These are phyloP conservation scores for Amesomyces nigricolor DNA, from an alignment of 2,329 filamentous ascomycete genomes.

Conservation along the genomic window DNA sequence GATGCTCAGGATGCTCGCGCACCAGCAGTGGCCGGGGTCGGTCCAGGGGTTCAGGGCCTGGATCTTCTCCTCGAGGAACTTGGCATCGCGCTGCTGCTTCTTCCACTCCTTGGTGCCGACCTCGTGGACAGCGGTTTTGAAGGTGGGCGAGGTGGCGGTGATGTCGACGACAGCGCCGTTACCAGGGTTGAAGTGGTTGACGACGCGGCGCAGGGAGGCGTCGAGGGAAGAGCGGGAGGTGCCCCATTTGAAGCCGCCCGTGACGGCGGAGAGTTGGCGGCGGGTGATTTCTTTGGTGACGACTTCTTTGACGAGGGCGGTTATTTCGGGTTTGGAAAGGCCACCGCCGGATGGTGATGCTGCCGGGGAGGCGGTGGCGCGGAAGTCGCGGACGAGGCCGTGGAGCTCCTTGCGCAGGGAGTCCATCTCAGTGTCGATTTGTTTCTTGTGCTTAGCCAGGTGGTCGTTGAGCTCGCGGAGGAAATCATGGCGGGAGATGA, in stretches of 20 bases:
- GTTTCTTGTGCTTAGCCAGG: conserved; percentile 34
- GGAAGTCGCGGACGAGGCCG: conserved; percentile 29
- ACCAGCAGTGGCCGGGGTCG: conserved; percentile 85
- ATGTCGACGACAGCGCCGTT: conserved; percentile 62
- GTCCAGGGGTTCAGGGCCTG: conserved; percentile 64
- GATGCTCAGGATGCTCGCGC: conserved; percentile 48
- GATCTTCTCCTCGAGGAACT: conserved; percentile 35
- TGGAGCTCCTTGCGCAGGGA: conserved; percentile 29
- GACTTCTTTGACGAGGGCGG: conserved; percentile 36
- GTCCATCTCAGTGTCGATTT: conserved; percentile 38
- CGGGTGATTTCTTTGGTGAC: conserved; percentile 41
- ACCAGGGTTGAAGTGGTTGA: conserved; percentile 69
- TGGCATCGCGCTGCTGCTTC: not conserved
- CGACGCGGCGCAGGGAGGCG: conserved; percentile 42
- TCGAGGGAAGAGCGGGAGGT: conserved; percentile 35
- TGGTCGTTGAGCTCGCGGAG: conserved; percentile 38
- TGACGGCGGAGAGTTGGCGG: conserved; percentile 43
- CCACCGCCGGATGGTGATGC: conserved; percentile 17
- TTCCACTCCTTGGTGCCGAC: conserved; percentile 28
- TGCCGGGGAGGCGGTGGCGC: conserved; percentile 9
- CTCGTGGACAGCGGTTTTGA: conserved; percentile 31
- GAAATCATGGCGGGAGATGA: conserved; percentile 47
- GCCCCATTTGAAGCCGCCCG: conserved; percentile 40
- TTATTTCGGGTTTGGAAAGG: conserved; percentile 39
- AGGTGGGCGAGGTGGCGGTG: conserved; percentile 54